Conservation (phyloP, 768 basidiomycete species). For the Pleurotus salmoneostramineus region DNA sequence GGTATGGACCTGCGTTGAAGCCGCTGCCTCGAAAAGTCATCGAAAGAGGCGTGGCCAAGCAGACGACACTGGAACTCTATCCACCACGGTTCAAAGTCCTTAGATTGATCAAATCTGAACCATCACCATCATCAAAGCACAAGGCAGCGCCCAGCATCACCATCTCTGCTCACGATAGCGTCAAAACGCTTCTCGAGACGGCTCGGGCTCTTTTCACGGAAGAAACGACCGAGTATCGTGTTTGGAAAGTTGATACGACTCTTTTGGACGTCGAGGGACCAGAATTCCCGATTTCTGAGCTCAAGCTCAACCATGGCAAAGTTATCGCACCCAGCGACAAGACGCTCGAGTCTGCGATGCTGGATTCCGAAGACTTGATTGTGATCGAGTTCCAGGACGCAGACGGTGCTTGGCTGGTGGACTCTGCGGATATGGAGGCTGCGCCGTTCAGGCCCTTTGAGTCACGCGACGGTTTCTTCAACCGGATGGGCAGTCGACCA, state of each 20-base stretch:
- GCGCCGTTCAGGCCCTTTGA: conserved; percentile 50
- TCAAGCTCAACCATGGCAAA: conserved; percentile 27
- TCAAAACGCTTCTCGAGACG: conserved; percentile 44
- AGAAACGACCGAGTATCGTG: conserved; percentile 44
- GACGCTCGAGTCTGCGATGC: conserved; percentile 53
- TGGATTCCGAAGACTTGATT: conserved; percentile 65
- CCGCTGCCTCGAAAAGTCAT: conserved; percentile 69
- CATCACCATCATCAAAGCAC: conserved; percentile 18
- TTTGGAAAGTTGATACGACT: conserved; percentile 56
- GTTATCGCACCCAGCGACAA: conserved; percentile 42
- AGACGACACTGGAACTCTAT: conserved; percentile 63
- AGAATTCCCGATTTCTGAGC: conserved; percentile 28
- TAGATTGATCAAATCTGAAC: conserved; percentile 32
- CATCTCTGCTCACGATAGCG: conserved; percentile 49
- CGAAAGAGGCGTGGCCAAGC: conserved; percentile 45
- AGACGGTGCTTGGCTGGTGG: conserved; percentile 56
- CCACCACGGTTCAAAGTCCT: conserved; percentile 64
- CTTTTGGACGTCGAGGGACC: conserved; percentile 28
- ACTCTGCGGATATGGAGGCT: conserved; percentile 20
- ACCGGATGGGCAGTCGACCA: conserved; percentile 27
- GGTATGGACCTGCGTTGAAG: conserved; percentile 65
- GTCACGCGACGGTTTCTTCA: conserved; percentile 54
- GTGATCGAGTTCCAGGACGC: conserved; percentile 68
- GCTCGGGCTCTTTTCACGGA: conserved; percentile 35
- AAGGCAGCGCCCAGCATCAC: conserved; percentile 31